These are phyloP conservation scores for Endocarpon pusillum DNA, from an alignment of 495 filamentous ascomycete genomes.

Conservation along the genomic window DNA sequence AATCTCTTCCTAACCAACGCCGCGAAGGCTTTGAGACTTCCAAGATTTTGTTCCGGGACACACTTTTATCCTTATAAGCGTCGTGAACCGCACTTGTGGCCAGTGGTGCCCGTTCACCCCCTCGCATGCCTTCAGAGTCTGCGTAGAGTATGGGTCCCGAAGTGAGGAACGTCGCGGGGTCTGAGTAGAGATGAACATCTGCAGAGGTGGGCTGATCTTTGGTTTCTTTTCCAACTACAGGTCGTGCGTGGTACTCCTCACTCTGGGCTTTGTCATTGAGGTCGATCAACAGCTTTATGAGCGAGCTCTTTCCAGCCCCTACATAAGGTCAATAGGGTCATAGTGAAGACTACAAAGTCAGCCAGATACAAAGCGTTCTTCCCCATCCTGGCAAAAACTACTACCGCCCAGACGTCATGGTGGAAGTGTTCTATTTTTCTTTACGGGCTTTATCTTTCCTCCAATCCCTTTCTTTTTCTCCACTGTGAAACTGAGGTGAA, in stretches of 20 bases:
- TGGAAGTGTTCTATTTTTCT: too few relatives aligned
- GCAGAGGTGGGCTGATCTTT: slow-evolving; percentile 34
- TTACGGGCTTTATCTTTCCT: too few relatives aligned
- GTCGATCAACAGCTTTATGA: slow-evolving; percentile 34
- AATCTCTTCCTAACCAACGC: too few relatives aligned
- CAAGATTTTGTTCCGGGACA: too few relatives aligned
- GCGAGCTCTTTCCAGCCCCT: slow-evolving; percentile 39
- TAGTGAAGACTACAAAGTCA: too few relatives aligned
- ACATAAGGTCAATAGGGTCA: slow-evolving; percentile 8
- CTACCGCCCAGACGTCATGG: too few relatives aligned
- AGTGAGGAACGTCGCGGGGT: slow-evolving; percentile 30
- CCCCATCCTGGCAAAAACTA: too few relatives aligned
- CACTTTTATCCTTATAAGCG: too few relatives aligned
- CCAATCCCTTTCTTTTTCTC: too few relatives aligned
- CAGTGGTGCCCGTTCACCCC: slow-evolving; percentile 7
- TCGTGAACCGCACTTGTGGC: slow-evolving; percentile 1
- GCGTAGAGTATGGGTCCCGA: slow-evolving; percentile 34
- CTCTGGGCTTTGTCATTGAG: slow-evolving; percentile 9
- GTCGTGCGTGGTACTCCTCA: slow-evolving; percentile 13
- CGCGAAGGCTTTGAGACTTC: too few relatives aligned
- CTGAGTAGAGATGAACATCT: slow-evolving; percentile 46
- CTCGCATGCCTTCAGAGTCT: slow-evolving; percentile 31
- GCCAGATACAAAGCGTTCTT: too few relatives aligned
- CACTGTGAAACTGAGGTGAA: too few relatives aligned
- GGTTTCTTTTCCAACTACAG: slow-evolving; percentile 22